Evolutionary conservation across 2,329 filamentous ascomycete genomes (phyloP), one percentile per base, ranked within the genome.

Genomic region (Aspergillus sp.): DNA sequence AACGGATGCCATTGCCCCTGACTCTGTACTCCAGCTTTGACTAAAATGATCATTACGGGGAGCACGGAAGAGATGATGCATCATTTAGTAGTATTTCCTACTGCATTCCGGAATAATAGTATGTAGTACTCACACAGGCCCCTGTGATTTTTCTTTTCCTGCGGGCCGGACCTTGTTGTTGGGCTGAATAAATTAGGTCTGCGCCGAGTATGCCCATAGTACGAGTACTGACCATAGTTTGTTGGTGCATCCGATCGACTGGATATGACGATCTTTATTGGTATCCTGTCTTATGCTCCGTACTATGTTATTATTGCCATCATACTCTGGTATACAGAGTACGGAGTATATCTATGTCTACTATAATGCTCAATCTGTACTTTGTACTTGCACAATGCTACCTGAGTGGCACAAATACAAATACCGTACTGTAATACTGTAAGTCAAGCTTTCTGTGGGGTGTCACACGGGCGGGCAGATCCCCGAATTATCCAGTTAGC

Each of bases 401-500:
- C 19, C 19, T 19, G 2, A 2, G 30, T 5, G 30, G 30, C 30
- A 32, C 30, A 9, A 32, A 32, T 32, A 19, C 19, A 19, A 19
- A 19, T 19, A 19, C 19, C 19, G 19, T 19, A 19, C 19, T 19
- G 19, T 19, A 19, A 19, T 19, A 19, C 19, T 19, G 19, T 19
- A 19, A 19, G 19, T 19, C 19, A 19, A 19, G 19, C 19, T 19
- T 19, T 19, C 19, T 19, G 19, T 19, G 19, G n/a, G n/a, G 34
- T n/a, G 34, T 36, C 34, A 36, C 34, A 36, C 26, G 34, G 34
- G 5, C 34, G 19, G 19, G 19, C 19, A n/a, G 52, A 56, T 53
- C 53, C 47, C 44, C 47, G 49, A 49, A 57, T 54, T 57, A 57
- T 57, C 55, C 54, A 45, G 52, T 49, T 57, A 56, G 54, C 55